These are phyloP conservation scores for Penicillium psychrosexuale DNA, from an alignment of 2,329 filamentous ascomycete genomes.

Conservation along the genomic window DNA sequence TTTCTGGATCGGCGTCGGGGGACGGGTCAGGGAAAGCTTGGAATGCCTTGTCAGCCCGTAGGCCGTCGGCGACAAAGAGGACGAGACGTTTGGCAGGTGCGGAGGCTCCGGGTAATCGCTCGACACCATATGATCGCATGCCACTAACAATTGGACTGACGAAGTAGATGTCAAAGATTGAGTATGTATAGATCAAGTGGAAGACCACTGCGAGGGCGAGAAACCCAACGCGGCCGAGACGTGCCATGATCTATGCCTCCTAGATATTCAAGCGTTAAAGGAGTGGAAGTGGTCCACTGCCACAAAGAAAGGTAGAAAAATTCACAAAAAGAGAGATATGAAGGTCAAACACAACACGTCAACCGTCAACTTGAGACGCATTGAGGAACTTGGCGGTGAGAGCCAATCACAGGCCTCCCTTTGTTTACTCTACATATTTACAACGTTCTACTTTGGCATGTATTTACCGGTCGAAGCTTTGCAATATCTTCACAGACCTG, in stretches of 20 bases:
- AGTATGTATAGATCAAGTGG: slow-evolving; percentile 88
- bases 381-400: slow-evolving; percentile 26
- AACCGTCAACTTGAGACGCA: slow-evolving; percentile 12
- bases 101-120: slow-evolving; percentile 57
- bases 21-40: slow-evolving; percentile 89
- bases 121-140: slow-evolving; percentile 77
- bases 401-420: slow-evolving; percentile 21
- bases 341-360: slow-evolving; percentile 10
- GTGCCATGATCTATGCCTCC: slow-evolving; percentile 42
- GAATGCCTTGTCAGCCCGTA: slow-evolving; percentile 97
- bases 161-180: slow-evolving; percentile 98
- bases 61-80: slow-evolving; percentile 92
- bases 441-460: background rate
- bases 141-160: slow-evolving; percentile 95
- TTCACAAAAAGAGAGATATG: slow-evolving; percentile 13
- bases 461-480: background rate
- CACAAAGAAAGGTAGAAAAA: slow-evolving; percentile 11
- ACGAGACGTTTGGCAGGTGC: slow-evolving; percentile 87
- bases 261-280: slow-evolving; percentile 9
- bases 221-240: slow-evolving; percentile 72
- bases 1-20: slow-evolving; percentile 40
- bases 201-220: slow-evolving; percentile 85
- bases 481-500: background rate
- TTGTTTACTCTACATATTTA: slow-evolving; percentile 2
- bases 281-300: slow-evolving; percentile 24